These are phyloP conservation scores for Bassia scoparia DNA, from an alignment of 148 eudicot genomes.

Conservation along the genomic window DNA sequence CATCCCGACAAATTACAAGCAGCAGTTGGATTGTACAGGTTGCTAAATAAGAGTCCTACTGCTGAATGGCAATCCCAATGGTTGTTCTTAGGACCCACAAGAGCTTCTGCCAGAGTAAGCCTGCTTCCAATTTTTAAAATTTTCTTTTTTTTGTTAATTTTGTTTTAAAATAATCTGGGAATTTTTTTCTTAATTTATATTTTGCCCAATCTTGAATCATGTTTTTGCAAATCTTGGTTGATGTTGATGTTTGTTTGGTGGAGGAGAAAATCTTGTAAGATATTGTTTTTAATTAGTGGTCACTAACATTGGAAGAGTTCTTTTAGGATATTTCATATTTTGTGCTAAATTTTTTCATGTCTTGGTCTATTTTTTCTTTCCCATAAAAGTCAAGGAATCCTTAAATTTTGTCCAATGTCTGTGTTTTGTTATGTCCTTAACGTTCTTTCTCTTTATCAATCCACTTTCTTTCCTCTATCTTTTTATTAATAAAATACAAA, in stretches of 20 bases:
- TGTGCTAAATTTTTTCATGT: neutral
- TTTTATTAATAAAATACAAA: neutral
- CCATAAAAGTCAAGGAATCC: neutral
- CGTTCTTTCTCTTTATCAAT: neutral
- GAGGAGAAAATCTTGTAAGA: conserved; percentile 10
- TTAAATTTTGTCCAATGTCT: neutral
- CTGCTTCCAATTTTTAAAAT: neutral
- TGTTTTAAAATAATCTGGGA: neutral
- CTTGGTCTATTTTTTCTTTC: neutral
- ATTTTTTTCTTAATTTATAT: no score
- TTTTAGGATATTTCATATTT: neutral
- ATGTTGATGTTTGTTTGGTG: neutral
- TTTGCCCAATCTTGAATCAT: neutral
- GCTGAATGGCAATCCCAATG: conserved; percentile 72
- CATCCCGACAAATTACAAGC: no score
- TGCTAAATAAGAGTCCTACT: conserved; percentile 47
- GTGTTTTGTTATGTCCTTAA: neutral
- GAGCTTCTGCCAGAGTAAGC: conserved; percentile 67
- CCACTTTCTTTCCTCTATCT: neutral
- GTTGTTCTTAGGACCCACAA: conserved; percentile 63
- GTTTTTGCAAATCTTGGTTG: neutral
- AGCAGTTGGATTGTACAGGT: conserved; percentile 59
- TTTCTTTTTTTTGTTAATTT: neutral
- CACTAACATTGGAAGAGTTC: neutral
- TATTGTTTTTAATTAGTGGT: neutral